Percentiles rank a stretch among this genome's conserved stretches.
Evolutionary conservation across 768 basidiomycete genomes (phyloP).

Genomic region (Piloderma croceum): DNA sequence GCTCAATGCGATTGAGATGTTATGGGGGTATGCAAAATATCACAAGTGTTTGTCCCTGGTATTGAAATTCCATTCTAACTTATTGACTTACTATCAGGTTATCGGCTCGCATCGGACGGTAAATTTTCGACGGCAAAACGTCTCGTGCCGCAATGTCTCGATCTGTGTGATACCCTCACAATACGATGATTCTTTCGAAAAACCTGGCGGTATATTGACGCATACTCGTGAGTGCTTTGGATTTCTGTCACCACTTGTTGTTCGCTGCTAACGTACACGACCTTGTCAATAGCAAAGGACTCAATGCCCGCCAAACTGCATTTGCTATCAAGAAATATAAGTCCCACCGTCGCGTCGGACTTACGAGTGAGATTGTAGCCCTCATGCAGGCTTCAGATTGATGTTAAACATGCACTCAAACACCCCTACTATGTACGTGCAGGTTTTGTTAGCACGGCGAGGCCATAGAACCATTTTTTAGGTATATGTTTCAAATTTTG

Average conservation of each 20-base stretch:
- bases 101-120: slow-evolving; percentile 18
- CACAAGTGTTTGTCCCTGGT: too few relatives aligned
- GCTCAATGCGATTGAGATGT: slow-evolving; percentile 9
- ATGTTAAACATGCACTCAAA: too few relatives aligned
- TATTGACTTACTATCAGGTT: slow-evolving; percentile 7
- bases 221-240: slow-evolving; percentile 8
- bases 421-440: too few relatives aligned
- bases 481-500: too few relatives aligned
- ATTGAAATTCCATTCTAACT: slow-evolving; percentile 2
- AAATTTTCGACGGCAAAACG: slow-evolving; percentile 17
- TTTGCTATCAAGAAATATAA: slow-evolving; percentile 16
- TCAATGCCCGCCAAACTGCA: slow-evolving; percentile 8
- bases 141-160: slow-evolving; percentile 19
- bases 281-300: slow-evolving; percentile 6
- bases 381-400: too few relatives aligned
- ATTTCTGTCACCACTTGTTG: background rate
- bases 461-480: too few relatives aligned
- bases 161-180: slow-evolving; percentile 11
- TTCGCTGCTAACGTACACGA: background rate
- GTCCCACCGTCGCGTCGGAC: slow-evolving; percentile 9
- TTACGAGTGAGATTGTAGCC: too few relatives aligned
- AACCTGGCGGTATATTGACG: slow-evolving; percentile 11
- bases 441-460: too few relatives aligned
- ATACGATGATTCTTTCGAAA: slow-evolving; percentile 16
- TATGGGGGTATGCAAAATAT: slow-evolving; percentile 7